Evolutionary conservation across 805 yeast genomes (phyloP).

Genomic region (Monosporozyma yasuniensis): DNA sequence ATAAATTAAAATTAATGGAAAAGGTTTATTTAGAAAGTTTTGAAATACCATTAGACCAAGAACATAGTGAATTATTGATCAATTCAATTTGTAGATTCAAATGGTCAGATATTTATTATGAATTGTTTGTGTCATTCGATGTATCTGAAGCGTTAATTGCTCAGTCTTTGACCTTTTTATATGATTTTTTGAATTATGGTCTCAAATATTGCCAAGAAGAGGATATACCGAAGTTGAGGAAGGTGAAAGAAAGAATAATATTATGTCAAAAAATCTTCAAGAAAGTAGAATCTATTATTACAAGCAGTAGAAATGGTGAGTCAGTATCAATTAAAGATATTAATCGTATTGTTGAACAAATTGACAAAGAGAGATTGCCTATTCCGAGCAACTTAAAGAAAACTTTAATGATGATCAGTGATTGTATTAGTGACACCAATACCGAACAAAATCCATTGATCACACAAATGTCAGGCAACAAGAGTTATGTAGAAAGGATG

Average conservation of each 20-base stretch:
- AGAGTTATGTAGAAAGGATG: constrained; percentile 6
- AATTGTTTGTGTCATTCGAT: constrained; percentile 6
- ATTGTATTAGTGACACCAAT: constrained; percentile 8
- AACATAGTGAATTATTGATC: constrained; percentile 7
- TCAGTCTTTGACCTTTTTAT: constrained; percentile 8
- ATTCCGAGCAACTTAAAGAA: constrained; percentile 9
- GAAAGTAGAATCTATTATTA: constrained; percentile 10
- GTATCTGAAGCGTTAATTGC: constrained; percentile 1
- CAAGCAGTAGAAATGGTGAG: constrained; percentile 6
- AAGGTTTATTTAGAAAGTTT: constrained; percentile 5
- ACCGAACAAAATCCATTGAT: constrained; percentile 12
- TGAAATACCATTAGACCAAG: constrained; percentile 11
- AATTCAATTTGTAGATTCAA: constrained; percentile 11
- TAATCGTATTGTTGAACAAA: constrained; percentile 2
- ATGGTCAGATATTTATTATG: constrained; percentile 19
- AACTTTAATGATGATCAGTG: constrained; percentile 10
- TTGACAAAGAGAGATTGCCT: constrained; percentile 16
- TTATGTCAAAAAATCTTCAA: constrained; percentile 12
- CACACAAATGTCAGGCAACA: constrained; percentile 8
- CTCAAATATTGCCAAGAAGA: constrained; percentile 12
- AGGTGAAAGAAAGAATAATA: constrained; percentile 12
- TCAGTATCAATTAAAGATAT: constrained; percentile 11
- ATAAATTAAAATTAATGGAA: background rate
- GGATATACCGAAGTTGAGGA: constrained; percentile 15
- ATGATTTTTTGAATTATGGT: constrained; percentile 16